Base-by-base conservation (phyloP, 352 stramenopile genomes). In the Globisporangium cylindrosporum region DNA sequence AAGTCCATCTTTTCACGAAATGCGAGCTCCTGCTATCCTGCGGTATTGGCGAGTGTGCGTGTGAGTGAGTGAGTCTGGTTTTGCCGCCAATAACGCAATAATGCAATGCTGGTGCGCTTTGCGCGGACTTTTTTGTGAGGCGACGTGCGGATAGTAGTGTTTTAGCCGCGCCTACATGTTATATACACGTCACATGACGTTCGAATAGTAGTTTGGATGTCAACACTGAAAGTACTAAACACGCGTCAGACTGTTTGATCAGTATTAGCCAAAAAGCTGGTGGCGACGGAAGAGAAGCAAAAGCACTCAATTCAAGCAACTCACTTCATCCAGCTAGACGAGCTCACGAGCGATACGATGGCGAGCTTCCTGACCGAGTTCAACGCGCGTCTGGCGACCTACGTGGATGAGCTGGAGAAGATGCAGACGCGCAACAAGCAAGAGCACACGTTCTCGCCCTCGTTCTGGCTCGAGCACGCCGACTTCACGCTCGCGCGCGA, bases 401-500 rank as follows among this genome's bases (percentile, higher is more conserved):
- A 85, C 51, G 63, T 91, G 61, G 57, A 70, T 27, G 82, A 93
- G 64, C 67, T 95, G 57, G 77, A 92, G 66, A 62, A 81, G 55
- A 73, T 94, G 38, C 81, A 92, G 69, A 55, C 71, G 29, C 75
- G 76, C 43, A 89, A 85, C 68, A 82, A 79, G 25, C 63, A 77
- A 58, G 73, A 89, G 58, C 75, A 78, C 41, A 67, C 68, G 38
- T 95, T 95, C 69, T 78, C 85, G 68, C 81, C 88, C 22, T 80
- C 76, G 3, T 95, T 95, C 70, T 95, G 88, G 88, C 70, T 92
- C 65, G 75, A 90, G 64, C 75, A 92, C 49, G 68, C 75, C 20
- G 88, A 95, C 36, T 95, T 94, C 66, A 81, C 79, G 71, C 77
- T 94, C 59, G 88, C 86, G 48, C 77, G 86, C 46, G 86, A 94